These are phyloP conservation scores for Reticulascus tulasneorum DNA, from an alignment of 2,329 filamentous ascomycete genomes.

Conservation along the genomic window DNA sequence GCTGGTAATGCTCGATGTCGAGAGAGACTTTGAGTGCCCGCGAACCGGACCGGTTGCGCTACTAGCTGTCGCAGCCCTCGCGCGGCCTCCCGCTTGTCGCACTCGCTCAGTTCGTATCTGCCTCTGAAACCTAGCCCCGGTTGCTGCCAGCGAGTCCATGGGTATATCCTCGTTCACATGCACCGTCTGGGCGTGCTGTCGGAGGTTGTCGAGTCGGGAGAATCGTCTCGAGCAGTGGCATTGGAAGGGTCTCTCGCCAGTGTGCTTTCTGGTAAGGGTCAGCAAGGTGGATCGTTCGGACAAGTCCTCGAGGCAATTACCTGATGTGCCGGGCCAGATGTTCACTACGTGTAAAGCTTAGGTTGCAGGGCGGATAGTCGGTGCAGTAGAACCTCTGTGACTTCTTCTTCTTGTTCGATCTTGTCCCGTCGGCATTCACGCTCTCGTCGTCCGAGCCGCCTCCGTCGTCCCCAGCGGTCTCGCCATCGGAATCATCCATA, in stretches of 20 bases:
- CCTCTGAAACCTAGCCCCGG: conserved; percentile 85
- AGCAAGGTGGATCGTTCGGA: neutral
- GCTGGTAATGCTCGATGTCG: conserved; percentile 80
- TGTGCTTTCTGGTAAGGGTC: conserved; percentile 71
- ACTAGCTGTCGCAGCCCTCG: conserved; percentile 72
- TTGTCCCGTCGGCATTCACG: conserved; percentile 59
- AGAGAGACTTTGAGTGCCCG: conserved; percentile 81
- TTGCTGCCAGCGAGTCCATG: conserved; percentile 85
- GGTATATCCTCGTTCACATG: conserved; percentile 98
- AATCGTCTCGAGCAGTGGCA: conserved; percentile 94
- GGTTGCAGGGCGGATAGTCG: conserved; percentile 86
- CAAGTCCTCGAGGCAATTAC: conserved; percentile 37
- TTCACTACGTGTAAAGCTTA: conserved; percentile 95
- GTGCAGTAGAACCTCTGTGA: conserved; percentile 95
- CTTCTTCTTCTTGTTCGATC: conserved; percentile 90
- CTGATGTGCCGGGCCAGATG: conserved; percentile 92
- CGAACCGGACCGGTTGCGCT: conserved; percentile 67
- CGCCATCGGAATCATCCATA: conserved; percentile 72
- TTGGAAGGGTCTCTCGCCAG: conserved; percentile 92
- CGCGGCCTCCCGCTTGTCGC: conserved; percentile 66
- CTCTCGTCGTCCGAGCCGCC: conserved; percentile 62
- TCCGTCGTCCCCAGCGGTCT: conserved; percentile 47
- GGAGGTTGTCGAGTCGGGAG: conserved; percentile 88
- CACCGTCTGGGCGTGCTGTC: conserved; percentile 95
- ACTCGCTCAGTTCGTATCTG: conserved; percentile 87